phyloP scores from a whole-genome alignment of 2,329 filamentous ascomycete species.

The Proliferodiscus dingleyae region DNA sequence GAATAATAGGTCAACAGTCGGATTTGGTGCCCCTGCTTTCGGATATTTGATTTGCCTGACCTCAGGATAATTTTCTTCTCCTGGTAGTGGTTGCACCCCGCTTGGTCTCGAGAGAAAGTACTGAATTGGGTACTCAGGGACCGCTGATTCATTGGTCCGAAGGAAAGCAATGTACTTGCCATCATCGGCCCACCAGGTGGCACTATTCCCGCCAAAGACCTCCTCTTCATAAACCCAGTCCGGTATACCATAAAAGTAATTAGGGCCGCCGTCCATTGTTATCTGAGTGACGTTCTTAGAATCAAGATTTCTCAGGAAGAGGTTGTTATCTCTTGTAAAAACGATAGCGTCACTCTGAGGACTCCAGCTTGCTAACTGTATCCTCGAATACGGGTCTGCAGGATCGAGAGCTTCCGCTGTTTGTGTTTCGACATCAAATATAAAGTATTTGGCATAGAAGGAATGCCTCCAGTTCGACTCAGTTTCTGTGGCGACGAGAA shows the following conservation, averaged over 20 bases:
- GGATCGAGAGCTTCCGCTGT: slow-evolving; percentile 73
- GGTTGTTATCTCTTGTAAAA: slow-evolving; percentile 88
- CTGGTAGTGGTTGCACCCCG: slow-evolving; percentile 59
- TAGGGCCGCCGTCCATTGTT: slow-evolving; percentile 78
- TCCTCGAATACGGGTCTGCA: slow-evolving; percentile 53
- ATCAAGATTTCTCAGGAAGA: slow-evolving; percentile 69
- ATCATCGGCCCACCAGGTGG: slow-evolving; percentile 93
- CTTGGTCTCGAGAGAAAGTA: slow-evolving; percentile 89
- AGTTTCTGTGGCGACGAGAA: slow-evolving; percentile 70
- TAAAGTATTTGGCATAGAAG: slow-evolving; percentile 79
- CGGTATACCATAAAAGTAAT: slow-evolving; percentile 92
- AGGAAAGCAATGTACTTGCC: slow-evolving; percentile 88
- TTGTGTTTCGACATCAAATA: slow-evolving; percentile 84
- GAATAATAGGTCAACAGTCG: slow-evolving; percentile 80
- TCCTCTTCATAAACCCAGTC: slow-evolving; percentile 96
- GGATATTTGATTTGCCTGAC: slow-evolving; percentile 93
- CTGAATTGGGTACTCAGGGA: slow-evolving; percentile 87
- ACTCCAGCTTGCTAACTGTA: slow-evolving; percentile 88
- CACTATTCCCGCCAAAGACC: slow-evolving; percentile 72
- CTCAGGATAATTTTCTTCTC: slow-evolving; percentile 86
- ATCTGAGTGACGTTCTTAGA: slow-evolving; percentile 48
- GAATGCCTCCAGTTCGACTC: slow-evolving; percentile 87
- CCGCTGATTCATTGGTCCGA: slow-evolving; percentile 85
- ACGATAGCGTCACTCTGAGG: slow-evolving; percentile 80
- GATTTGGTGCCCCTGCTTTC: slow-evolving; percentile 91